Conservation (phyloP, 2,329 filamentous ascomycete genomes). For the Fusarium abutilonis region DNA sequence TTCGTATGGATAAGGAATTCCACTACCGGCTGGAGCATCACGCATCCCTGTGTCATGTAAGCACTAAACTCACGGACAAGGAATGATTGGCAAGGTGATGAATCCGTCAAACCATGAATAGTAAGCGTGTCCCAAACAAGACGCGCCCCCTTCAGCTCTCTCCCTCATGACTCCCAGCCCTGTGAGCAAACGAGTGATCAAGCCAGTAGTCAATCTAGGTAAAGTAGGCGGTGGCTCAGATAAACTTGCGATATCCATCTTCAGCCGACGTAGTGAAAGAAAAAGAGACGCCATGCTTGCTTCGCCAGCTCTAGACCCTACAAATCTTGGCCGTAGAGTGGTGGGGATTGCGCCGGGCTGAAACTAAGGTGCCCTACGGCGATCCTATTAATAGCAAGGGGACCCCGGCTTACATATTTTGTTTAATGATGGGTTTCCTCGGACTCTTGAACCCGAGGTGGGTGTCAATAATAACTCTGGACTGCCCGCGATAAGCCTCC, state of each 20-base stretch:
- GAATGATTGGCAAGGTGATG: not conserved
- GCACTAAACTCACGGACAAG: constrained; percentile 7
- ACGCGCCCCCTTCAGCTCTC: not conserved
- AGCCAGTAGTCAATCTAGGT: not conserved
- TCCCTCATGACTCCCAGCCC: not conserved
- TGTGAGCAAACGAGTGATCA: no score
- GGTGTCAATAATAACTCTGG: not conserved
- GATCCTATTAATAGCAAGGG: constrained; percentile 4
- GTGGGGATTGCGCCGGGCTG: constrained; percentile 4
- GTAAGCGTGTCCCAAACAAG: not conserved
- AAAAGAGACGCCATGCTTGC: not conserved
- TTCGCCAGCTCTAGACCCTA: not conserved
- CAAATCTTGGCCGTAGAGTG: no score
- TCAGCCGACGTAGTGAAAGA: not conserved
- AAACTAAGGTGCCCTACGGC: constrained; percentile 1
- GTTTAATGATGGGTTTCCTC: constrained; percentile 3
- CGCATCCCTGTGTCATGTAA: constrained; percentile 8
- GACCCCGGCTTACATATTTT: constrained; percentile 7
- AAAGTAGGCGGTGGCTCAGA: not conserved
- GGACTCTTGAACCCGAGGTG: constrained; percentile 4
- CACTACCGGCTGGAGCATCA: not conserved
- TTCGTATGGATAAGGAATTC: no score
- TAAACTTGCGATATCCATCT: not conserved
- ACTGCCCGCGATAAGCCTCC: not conserved
- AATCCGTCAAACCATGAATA: not conserved